A percentile compares a stretch with the other conserved stretches of the same genome.
Evolutionary conservation across 163 green algal species (phyloP).

Genomic region (Scenedesmus sp.): DNA sequence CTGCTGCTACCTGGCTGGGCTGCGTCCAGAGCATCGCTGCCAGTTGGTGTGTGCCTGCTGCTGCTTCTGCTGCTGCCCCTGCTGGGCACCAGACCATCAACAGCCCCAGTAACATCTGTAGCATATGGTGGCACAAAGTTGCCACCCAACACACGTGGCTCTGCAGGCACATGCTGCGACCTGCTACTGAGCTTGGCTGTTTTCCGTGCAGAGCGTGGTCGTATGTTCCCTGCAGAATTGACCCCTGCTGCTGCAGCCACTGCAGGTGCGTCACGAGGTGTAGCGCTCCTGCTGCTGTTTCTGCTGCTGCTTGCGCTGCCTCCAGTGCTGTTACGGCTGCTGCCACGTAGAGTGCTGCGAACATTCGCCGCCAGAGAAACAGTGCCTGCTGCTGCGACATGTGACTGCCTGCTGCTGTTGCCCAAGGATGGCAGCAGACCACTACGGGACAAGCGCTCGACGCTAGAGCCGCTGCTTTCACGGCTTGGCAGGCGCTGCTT

Average conservation of each 20-base stretch:
- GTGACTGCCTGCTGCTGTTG: not conserved
- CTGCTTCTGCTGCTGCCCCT: constrained; percentile 12
- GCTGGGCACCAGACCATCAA: not conserved
- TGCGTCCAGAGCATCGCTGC: not conserved
- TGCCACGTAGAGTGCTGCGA: not conserved
- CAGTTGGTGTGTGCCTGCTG: not conserved
- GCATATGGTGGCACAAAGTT: not conserved
- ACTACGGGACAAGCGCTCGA: not conserved
- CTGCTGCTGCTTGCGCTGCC: constrained; percentile 17
- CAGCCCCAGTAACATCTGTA: not conserved
- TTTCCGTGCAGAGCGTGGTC: not conserved
- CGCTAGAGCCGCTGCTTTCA: not conserved
- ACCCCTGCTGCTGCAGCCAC: not conserved
- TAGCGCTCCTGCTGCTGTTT: not conserved
- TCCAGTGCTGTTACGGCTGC: not conserved
- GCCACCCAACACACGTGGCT: not conserved
- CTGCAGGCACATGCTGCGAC: not conserved
- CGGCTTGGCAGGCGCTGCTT: not conserved
- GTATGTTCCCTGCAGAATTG: not conserved
- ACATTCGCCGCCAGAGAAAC: too few species aligned
- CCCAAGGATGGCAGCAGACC: not conserved
- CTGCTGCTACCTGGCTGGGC: not conserved
- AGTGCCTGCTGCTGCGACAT: constrained; percentile 2
- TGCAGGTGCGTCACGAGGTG: not conserved
- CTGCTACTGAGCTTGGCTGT: constrained; percentile 1